Percentiles rank a stretch among this genome's conserved stretches.
Evolutionary conservation across 139 green algal species (phyloP).

Genomic region (Chlorella sorokiniana): DNA sequence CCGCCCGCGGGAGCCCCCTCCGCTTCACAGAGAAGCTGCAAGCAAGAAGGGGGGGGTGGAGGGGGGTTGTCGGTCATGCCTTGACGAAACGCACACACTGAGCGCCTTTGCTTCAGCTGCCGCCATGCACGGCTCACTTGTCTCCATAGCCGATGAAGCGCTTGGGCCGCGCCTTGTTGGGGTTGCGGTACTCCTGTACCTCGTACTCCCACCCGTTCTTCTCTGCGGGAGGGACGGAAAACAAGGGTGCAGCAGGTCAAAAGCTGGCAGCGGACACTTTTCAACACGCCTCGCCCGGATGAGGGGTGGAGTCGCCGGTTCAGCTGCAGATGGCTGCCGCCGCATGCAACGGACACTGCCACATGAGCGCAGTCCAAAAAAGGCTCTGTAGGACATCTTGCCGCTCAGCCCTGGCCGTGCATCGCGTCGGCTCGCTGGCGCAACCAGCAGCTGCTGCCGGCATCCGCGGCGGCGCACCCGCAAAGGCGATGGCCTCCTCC

Average conservation of each 20-base stretch:
- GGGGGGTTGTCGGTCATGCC: too few species aligned
- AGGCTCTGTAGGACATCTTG: too few species aligned
- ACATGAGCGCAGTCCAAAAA: too few species aligned
- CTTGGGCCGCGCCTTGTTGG: conserved; percentile 54
- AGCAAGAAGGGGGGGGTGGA: background rate
- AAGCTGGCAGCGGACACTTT: background rate
- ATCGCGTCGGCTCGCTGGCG: too few species aligned
- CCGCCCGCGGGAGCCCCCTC: conserved; percentile 52
- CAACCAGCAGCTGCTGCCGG: background rate
- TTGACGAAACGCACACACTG: too few species aligned
- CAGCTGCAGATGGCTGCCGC: too few species aligned
- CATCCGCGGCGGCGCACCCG: conserved; percentile 3
- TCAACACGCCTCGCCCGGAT: background rate
- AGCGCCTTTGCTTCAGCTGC: background rate
- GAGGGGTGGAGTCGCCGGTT: too few species aligned
- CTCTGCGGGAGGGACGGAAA: conserved; percentile 7
- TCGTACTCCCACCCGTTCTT: conserved; percentile 81
- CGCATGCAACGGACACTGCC: too few species aligned
- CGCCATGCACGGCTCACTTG: conserved; percentile 49
- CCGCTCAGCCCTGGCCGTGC: too few species aligned
- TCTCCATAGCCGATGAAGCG: conserved; percentile 78
- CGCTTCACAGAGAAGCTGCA: conserved; percentile 44
- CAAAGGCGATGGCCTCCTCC: conserved; percentile 58
- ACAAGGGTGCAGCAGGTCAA: background rate
- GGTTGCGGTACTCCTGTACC: conserved; percentile 68